These are phyloP conservation scores for Eurotiales sp. DNA, from an alignment of 2,329 filamentous ascomycete species.

Conservation along the genomic window DNA sequence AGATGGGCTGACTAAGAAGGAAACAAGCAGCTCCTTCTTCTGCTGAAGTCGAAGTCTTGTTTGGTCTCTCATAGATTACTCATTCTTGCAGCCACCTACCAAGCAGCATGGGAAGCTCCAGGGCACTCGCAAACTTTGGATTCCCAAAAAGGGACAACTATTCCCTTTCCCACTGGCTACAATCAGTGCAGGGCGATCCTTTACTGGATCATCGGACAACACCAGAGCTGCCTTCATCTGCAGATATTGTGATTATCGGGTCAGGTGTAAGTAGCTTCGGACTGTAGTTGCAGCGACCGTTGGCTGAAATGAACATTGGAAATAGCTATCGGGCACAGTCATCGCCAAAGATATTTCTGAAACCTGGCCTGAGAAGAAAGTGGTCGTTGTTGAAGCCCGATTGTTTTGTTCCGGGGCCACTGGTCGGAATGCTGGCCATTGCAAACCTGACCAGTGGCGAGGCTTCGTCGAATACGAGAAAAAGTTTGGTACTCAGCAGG, in stretches of 20 bases:
- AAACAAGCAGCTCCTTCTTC: too few species aligned
- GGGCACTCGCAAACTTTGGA: not conserved
- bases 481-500: constrained; percentile 1
- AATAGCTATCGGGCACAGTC: not conserved
- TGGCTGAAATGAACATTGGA: not conserved
- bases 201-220: not conserved
- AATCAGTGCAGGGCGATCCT: constrained; percentile 1
- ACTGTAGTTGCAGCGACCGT: not conserved
- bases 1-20: not conserved
- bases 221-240: not conserved
- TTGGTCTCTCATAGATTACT: too few species aligned
- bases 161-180: constrained; percentile 3
- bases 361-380: constrained; percentile 4
- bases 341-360: not conserved
- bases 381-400: not conserved
- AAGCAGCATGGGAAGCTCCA: not conserved
- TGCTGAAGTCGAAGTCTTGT: too few species aligned
- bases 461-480: not conserved
- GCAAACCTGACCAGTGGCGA: constrained; percentile 7
- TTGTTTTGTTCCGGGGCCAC: constrained; percentile 2
- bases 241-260: constrained; percentile 2
- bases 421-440: constrained; percentile 4
- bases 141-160: not conserved
- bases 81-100: not conserved
- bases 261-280: not conserved